A percentile compares a stretch with the other conserved stretches of the same genome.
Conservation (phyloP, 1,284 basidiomycete species). For the Apiotrichum siamense region DNA sequence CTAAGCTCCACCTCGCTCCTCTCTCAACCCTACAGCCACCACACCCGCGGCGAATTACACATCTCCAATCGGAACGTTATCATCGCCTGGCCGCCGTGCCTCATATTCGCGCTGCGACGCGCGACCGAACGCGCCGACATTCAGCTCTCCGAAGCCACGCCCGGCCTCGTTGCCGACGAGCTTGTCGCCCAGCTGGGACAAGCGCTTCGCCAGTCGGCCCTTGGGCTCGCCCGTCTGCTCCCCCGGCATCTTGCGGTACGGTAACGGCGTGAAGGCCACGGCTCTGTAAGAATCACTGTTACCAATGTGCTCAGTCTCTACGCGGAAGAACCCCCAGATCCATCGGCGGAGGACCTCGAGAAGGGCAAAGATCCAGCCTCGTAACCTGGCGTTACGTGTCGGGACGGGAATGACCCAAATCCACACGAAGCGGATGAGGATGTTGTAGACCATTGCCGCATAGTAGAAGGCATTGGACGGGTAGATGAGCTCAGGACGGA, state of each 20-base stretch:
- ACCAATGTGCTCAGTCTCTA: slow-evolving; percentile 47
- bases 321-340: slow-evolving; percentile 76
- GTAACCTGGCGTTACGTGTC: slow-evolving; percentile 54
- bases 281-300: slow-evolving; percentile 28
- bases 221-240: neutral
- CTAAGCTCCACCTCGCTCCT: no score
- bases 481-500: slow-evolving; percentile 74
- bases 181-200: no score
- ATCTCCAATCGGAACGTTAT: no score
- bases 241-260: slow-evolving; percentile 17
- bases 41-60: no score
- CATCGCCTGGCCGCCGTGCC: slow-evolving; percentile 34
- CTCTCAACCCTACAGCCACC: no score
- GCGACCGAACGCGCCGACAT: slow-evolving; percentile 35
- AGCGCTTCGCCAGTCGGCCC: neutral
- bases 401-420: slow-evolving; percentile 64
- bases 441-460: slow-evolving; percentile 55
- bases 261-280: slow-evolving; percentile 37
- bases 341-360: slow-evolving; percentile 74
- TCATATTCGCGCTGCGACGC: slow-evolving; percentile 37
- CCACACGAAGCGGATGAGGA: slow-evolving; percentile 74
- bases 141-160: slow-evolving; percentile 31
- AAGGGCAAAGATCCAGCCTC: slow-evolving; percentile 63
- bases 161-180: slow-evolving; percentile 11
- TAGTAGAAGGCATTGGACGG: slow-evolving; percentile 51